phyloP scores from a whole-genome alignment of 2,329 filamentous ascomycete species.

The Daldinia sp. region DNA sequence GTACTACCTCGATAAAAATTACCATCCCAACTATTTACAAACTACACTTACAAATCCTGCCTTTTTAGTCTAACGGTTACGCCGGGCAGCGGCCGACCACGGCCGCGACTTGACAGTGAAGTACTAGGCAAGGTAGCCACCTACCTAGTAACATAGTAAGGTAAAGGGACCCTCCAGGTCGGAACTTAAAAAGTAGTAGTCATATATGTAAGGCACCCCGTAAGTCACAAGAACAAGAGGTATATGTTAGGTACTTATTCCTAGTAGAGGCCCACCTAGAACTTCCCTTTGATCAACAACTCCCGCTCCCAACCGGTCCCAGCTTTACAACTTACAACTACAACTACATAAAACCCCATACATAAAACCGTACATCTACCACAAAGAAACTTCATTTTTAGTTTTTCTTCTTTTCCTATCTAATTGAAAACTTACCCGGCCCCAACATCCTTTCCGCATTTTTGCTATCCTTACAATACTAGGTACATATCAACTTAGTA shows the following conservation, averaged over 20 bases:
- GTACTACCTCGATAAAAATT: background rate
- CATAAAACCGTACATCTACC: conserved; percentile 6
- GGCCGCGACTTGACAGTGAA: conserved; percentile 27
- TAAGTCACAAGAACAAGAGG: conserved; percentile 18
- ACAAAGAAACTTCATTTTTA: background rate
- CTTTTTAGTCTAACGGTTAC: conserved; percentile 22
- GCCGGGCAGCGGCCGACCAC: conserved; percentile 32
- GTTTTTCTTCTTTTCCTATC: background rate
- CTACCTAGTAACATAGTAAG: background rate
- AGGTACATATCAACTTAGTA: background rate
- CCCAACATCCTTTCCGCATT: background rate
- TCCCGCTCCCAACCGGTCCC: conserved; percentile 20
- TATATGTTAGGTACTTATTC: conserved; percentile 2
- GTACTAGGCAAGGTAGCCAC: background rate
- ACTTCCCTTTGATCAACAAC: conserved; percentile 31
- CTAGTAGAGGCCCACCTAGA: conserved; percentile 23
- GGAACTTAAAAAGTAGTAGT: conserved; percentile 12
- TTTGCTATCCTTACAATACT: background rate
- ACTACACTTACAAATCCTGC: conserved; percentile 20
- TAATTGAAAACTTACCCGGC: background rate
- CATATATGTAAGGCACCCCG: background rate
- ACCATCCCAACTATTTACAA: background rate
- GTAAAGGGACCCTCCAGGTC: conserved; percentile 23
- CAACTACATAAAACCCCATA: conserved; percentile 8
- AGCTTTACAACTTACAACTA: conserved; percentile 7